phyloP scores from a whole-genome alignment of 345 rosid genomes.

The Citrus unshiu region DNA sequence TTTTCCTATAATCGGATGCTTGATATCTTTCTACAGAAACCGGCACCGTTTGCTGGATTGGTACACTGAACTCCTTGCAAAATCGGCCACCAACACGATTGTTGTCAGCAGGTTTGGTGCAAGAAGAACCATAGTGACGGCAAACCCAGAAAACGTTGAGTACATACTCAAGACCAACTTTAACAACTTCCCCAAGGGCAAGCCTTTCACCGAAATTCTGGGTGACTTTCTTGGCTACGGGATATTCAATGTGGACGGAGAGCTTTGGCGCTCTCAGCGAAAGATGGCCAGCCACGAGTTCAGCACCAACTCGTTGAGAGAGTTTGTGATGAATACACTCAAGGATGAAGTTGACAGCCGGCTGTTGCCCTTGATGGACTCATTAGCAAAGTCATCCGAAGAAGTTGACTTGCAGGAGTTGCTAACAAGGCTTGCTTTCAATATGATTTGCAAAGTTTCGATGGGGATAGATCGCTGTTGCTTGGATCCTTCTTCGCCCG shows the following conservation, averaged over 20 bases:
- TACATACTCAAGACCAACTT: slow-evolving; percentile 80
- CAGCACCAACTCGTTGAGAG: slow-evolving; percentile 39
- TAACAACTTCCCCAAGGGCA: slow-evolving; percentile 80
- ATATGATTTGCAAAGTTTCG: slow-evolving; percentile 44
- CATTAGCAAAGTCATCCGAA: slow-evolving; percentile 17
- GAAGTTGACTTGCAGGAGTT: slow-evolving; percentile 55
- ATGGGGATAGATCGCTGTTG: slow-evolving; percentile 43
- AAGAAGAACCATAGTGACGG: slow-evolving; percentile 62
- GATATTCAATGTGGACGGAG: slow-evolving; percentile 66
- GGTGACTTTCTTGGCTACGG: slow-evolving; percentile 81
- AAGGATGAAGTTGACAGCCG: slow-evolving; percentile 38
- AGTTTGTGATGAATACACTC: slow-evolving; percentile 30
- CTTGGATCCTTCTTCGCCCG: slow-evolving; percentile 32
- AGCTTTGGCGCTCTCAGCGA: slow-evolving; percentile 57
- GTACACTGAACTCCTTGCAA: slow-evolving; percentile 64
- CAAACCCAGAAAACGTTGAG: slow-evolving; percentile 71
- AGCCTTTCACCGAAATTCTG: slow-evolving; percentile 78
- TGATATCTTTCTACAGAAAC: slow-evolving; percentile 63
- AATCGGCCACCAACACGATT: slow-evolving; percentile 55
- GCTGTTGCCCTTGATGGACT: slow-evolving; percentile 47
- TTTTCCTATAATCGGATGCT: slow-evolving; percentile 69
- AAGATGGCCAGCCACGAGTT: slow-evolving; percentile 52
- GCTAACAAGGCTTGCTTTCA: slow-evolving; percentile 49
- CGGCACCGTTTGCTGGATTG: slow-evolving; percentile 67
- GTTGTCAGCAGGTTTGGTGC: slow-evolving; percentile 61